Conservation (phyloP, 139 green algal genomes). For the Auxenochlorella protothecoides region DNA sequence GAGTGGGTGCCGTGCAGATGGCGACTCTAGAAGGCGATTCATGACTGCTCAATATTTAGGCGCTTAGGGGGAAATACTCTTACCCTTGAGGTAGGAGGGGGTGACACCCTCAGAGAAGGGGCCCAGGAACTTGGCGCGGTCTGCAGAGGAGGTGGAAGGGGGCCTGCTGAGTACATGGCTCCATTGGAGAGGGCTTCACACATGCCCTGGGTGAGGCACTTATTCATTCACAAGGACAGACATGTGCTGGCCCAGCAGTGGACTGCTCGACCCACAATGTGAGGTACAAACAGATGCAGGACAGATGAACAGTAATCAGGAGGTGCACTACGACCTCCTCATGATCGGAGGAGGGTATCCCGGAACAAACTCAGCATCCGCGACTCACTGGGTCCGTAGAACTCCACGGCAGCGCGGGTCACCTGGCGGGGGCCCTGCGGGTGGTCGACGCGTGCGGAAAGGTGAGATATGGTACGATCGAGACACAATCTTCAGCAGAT, state of each 20-base stretch:
- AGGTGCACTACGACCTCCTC: too few relatives aligned
- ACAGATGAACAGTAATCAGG: background rate
- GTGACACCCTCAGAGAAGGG: slow-evolving; percentile 49
- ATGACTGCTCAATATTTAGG: too few relatives aligned
- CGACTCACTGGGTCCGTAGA: slow-evolving; percentile 15
- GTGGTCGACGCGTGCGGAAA: too few relatives aligned
- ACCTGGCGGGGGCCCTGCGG: slow-evolving; percentile 38
- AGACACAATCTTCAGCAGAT: too few relatives aligned
- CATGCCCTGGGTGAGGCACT: background rate
- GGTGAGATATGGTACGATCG: too few relatives aligned
- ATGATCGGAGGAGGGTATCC: background rate
- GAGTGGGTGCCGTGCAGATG: too few relatives aligned
- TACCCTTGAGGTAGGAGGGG: slow-evolving; percentile 73
- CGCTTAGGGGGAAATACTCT: slow-evolving; percentile 31
- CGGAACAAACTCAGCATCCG: background rate
- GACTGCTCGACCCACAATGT: background rate
- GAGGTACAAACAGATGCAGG: slow-evolving; percentile 1
- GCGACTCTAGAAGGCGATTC: too few relatives aligned
- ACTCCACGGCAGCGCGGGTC: slow-evolving; percentile 52
- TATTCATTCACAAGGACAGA: background rate
- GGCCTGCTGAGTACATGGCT: background rate
- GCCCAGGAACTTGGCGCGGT: slow-evolving; percentile 61
- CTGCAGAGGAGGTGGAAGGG: slow-evolving; percentile 1
- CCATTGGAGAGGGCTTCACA: background rate
- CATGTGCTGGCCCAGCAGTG: background rate